Conservation (phyloP, 106 monocot species). For the Gastrodia elata region DNA sequence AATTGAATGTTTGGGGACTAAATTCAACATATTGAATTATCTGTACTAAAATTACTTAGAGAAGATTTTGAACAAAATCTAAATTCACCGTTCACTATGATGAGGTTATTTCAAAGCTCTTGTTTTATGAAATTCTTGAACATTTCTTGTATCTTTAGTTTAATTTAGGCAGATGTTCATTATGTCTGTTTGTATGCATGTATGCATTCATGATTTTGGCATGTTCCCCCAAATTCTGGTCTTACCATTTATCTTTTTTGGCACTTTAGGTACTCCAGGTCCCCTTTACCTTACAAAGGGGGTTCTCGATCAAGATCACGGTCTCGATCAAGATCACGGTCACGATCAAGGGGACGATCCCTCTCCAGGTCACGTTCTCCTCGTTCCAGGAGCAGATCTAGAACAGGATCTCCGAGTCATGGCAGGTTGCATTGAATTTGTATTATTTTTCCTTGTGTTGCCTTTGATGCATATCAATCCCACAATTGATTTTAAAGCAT, state of each 20-base stretch:
- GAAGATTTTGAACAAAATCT: too few relatives aligned
- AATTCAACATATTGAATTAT: too few relatives aligned
- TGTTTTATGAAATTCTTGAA: too few relatives aligned
- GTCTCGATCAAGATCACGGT: conserved; percentile 16
- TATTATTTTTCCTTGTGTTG: neutral
- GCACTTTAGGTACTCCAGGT: conserved; percentile 14
- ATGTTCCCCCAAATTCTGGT: neutral
- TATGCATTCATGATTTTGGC: neutral
- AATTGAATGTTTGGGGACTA: too few relatives aligned
- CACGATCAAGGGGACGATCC: conserved; percentile 23
- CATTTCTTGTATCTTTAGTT: too few relatives aligned
- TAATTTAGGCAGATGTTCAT: neutral
- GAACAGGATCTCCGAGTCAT: conserved; percentile 37
- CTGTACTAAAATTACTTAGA: too few relatives aligned
- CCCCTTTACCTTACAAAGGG: conserved; percentile 11
- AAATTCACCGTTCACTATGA: too few relatives aligned
- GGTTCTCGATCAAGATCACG: conserved; percentile 17
- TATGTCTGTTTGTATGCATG: too few relatives aligned
- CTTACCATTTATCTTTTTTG: neutral
- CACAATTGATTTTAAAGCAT: conserved; percentile 11
- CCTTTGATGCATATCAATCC: neutral
- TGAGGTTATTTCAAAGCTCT: too few relatives aligned
- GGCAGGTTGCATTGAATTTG: conserved; percentile 15
- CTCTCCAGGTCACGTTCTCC: conserved; percentile 32
- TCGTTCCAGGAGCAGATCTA: conserved; percentile 22